These are phyloP conservation scores for Grammothele lineata DNA, from an alignment of 768 basidiomycete species.

Conservation along the genomic window DNA sequence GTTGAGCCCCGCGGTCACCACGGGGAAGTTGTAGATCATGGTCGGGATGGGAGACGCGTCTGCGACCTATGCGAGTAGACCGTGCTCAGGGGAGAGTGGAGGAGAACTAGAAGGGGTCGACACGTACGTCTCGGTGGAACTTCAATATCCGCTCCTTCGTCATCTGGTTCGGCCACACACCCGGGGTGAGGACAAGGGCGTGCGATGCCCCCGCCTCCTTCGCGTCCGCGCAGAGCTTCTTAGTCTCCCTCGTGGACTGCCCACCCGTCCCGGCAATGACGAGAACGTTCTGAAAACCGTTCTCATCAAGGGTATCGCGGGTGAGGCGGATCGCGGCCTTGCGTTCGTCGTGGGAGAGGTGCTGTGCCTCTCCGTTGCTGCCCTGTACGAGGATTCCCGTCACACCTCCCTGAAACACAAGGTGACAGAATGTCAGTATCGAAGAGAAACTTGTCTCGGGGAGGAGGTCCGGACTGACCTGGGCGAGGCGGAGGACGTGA, in stretches of 20 bases:
- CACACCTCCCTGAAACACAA: slow-evolving; percentile 62
- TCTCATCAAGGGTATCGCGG: slow-evolving; percentile 65
- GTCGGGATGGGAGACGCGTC: slow-evolving; percentile 63
- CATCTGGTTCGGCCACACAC: slow-evolving; percentile 67
- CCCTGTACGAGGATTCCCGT: slow-evolving; percentile 72
- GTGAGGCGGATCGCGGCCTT: slow-evolving; percentile 59
- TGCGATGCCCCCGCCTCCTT: slow-evolving; percentile 80
- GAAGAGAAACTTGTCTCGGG: not conserved
- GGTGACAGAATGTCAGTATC: slow-evolving; percentile 1
- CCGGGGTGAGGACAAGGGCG: slow-evolving; percentile 71
- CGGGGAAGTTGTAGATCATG: slow-evolving; percentile 86
- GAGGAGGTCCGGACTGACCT: slow-evolving; percentile 37
- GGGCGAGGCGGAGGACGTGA: slow-evolving; percentile 70
- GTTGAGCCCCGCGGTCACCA: slow-evolving; percentile 76
- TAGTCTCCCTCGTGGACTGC: slow-evolving; percentile 74
- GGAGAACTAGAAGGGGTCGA: too few species aligned
- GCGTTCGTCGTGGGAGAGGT: slow-evolving; percentile 69
- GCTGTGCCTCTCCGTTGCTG: slow-evolving; percentile 74
- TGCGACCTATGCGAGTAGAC: slow-evolving; percentile 49
- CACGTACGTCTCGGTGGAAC: slow-evolving; percentile 58
- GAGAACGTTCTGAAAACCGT: slow-evolving; percentile 61
- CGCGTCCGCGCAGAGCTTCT: slow-evolving; percentile 65
- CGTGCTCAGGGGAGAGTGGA: not conserved
- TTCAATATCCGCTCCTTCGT: slow-evolving; percentile 54
- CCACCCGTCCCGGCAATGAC: slow-evolving; percentile 85